These are phyloP conservation scores for Dryadomyces quercus-mongolicae DNA, from an alignment of 2,329 filamentous ascomycete species.

Conservation along the genomic window DNA sequence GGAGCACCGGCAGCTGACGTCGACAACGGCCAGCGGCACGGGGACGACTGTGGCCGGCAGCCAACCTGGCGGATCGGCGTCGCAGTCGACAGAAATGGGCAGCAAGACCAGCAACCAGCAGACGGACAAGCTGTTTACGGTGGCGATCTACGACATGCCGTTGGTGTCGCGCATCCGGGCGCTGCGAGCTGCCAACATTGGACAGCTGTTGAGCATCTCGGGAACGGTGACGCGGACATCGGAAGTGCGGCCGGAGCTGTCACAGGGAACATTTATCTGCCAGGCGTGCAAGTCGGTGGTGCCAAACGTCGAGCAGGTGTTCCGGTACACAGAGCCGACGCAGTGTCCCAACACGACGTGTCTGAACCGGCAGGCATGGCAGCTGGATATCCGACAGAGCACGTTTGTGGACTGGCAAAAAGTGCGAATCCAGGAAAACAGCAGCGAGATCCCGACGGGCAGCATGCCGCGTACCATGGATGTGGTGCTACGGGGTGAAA, in stretches of 20 bases:
- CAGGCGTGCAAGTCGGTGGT: slow-evolving; percentile 76
- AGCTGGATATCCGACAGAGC: slow-evolving; percentile 90
- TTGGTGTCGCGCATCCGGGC: slow-evolving; percentile 77
- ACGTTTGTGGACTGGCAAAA: slow-evolving; percentile 99
- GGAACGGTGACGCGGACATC: slow-evolving; percentile 95
- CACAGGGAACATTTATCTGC: slow-evolving; percentile 83
- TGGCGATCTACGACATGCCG: slow-evolving; percentile 88
- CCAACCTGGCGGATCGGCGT: slow-evolving; percentile 43
- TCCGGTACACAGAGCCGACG: slow-evolving; percentile 91
- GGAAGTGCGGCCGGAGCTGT: slow-evolving; percentile 88
- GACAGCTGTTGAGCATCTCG: slow-evolving; percentile 87
- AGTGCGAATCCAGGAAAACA: slow-evolving; percentile 95
- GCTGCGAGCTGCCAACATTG: slow-evolving; percentile 80
- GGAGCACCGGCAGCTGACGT: slow-evolving; percentile 76
- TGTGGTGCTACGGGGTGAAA: slow-evolving; percentile 89
- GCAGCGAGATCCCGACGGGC: slow-evolving; percentile 92
- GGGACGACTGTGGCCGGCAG: slow-evolving; percentile 58
- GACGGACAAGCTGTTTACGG: slow-evolving; percentile 88
- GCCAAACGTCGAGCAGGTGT: slow-evolving; percentile 90
- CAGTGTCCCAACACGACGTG: slow-evolving; percentile 86
- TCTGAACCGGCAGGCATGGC: slow-evolving; percentile 85
- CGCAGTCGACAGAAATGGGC: slow-evolving; percentile 48
- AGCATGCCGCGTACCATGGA: slow-evolving; percentile 99
- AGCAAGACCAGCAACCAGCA: slow-evolving; percentile 82
- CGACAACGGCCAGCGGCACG: slow-evolving; percentile 28